Evolutionary conservation across 1,284 basidiomycete species (phyloP).

Genomic region (Porogramme epimiltina): DNA sequence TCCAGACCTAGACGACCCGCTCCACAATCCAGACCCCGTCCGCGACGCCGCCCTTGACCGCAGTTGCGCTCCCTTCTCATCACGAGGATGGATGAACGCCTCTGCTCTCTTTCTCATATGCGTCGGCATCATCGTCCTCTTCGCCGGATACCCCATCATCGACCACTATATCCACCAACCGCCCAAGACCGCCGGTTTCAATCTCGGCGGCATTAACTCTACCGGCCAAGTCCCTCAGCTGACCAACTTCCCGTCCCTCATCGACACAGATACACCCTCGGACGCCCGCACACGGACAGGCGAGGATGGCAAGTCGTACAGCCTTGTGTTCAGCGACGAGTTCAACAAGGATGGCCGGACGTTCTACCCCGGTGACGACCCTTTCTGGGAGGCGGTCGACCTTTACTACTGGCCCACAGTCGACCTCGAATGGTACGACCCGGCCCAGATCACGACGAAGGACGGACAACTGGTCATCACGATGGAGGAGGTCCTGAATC

Average conservation of each 20-base stretch:
- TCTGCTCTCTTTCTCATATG: slow-evolving; percentile 62
- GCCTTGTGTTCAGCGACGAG: slow-evolving; percentile 91
- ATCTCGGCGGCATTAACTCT: slow-evolving; percentile 73
- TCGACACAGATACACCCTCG: slow-evolving; percentile 73
- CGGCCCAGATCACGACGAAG: slow-evolving; percentile 67
- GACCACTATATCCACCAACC: slow-evolving; percentile 41
- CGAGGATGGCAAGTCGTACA: slow-evolving; percentile 74
- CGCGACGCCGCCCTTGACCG: slow-evolving; percentile 56
- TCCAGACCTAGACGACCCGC: slow-evolving; percentile 74
- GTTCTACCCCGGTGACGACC: slow-evolving; percentile 80
- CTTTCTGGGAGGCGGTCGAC: slow-evolving; percentile 77
- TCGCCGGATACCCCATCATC: slow-evolving; percentile 83
- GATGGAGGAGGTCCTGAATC: slow-evolving; percentile 58
- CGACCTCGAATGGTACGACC: slow-evolving; percentile 87
- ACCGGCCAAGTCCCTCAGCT: slow-evolving; percentile 72
- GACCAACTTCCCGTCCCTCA: slow-evolving; percentile 54
- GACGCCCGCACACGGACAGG: slow-evolving; percentile 49
- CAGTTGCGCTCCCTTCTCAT: slow-evolving; percentile 65
- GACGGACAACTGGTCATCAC: slow-evolving; percentile 81
- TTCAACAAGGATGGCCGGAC: slow-evolving; percentile 81
- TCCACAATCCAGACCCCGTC: slow-evolving; percentile 77
- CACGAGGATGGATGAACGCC: slow-evolving; percentile 74
- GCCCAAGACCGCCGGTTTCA: slow-evolving; percentile 52
- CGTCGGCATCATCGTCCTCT: slow-evolving; percentile 63
- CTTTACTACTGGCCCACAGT: slow-evolving; percentile 82